phyloP scores from a whole-genome alignment of 208 protist genomes.

The Entamoeba dispar region DNA sequence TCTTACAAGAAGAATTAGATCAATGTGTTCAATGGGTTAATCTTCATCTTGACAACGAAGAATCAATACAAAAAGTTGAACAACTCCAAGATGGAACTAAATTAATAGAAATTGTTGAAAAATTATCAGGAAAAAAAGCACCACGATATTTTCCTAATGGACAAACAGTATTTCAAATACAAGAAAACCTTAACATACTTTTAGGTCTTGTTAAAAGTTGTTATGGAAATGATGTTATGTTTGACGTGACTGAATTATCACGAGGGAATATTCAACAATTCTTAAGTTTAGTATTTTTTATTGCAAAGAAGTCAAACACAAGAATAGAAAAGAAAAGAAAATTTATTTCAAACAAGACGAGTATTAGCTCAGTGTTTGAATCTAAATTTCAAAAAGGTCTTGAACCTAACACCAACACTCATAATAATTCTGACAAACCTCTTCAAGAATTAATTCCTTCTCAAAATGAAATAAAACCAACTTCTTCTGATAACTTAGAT shows the following conservation, averaged over 20 bases:
- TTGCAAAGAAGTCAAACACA: background rate
- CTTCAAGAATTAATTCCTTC: too few species aligned
- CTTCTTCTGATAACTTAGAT: too few species aligned
- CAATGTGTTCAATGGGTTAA: background rate
- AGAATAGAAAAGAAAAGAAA: background rate
- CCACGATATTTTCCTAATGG: background rate
- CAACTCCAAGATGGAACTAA: background rate
- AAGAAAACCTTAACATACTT: background rate
- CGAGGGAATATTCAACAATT: background rate
- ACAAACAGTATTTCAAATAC: background rate
- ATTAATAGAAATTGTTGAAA: background rate
- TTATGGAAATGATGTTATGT: background rate
- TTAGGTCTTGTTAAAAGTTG: background rate
- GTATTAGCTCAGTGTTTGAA: background rate
- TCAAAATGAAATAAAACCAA: too few species aligned
- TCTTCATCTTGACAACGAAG: background rate
- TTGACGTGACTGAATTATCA: background rate
- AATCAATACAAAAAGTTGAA: background rate
- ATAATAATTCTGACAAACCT: too few species aligned
- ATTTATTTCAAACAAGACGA: background rate
- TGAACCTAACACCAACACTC: too few species aligned
- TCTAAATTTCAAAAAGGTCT: background rate
- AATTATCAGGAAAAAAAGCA: background rate
- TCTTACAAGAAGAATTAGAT: background rate
- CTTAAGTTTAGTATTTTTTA: background rate